phyloP scores from a whole-genome alignment of 371 early-diverging fungal species.

The Mortierella sp. region DNA sequence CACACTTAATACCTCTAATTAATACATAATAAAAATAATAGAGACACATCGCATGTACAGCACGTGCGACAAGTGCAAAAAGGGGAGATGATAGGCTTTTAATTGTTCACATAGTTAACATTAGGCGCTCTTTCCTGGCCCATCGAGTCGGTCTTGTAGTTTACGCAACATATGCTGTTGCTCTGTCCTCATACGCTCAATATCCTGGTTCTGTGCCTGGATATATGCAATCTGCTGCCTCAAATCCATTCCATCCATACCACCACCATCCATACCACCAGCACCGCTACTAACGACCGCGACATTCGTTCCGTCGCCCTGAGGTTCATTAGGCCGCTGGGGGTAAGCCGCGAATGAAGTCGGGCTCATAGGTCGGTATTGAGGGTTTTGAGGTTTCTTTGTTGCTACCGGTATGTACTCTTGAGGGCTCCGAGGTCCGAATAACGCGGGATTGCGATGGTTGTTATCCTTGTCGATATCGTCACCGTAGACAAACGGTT shows the following conservation, averaged over 20 bases:
- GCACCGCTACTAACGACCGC: neutral
- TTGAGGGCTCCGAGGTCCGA: neutral
- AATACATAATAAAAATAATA: too few species aligned
- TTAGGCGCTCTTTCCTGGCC: neutral
- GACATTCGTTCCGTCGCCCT: neutral
- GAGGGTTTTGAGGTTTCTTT: neutral
- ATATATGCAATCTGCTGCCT: neutral
- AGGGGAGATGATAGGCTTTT: too few species aligned
- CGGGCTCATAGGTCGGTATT: neutral
- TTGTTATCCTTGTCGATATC: neutral
- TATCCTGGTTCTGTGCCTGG: neutral
- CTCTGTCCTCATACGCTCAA: neutral
- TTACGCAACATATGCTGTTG: neutral
- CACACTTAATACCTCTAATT: too few species aligned
- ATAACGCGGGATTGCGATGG: neutral
- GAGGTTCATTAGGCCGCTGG: neutral
- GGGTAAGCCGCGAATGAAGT: too few species aligned
- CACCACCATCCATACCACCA: neutral
- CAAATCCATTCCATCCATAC: neutral
- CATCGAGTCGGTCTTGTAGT: neutral
- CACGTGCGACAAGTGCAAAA: too few species aligned
- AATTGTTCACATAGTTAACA: neutral
- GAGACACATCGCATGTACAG: too few species aligned
- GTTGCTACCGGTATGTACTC: neutral
- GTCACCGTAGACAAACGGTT: neutral